Percentiles rank a stretch among this genome's conserved stretches.
Evolutionary conservation across 345 rosid genomes (phyloP).

Genomic region (Gossypium ekmanianum): DNA sequence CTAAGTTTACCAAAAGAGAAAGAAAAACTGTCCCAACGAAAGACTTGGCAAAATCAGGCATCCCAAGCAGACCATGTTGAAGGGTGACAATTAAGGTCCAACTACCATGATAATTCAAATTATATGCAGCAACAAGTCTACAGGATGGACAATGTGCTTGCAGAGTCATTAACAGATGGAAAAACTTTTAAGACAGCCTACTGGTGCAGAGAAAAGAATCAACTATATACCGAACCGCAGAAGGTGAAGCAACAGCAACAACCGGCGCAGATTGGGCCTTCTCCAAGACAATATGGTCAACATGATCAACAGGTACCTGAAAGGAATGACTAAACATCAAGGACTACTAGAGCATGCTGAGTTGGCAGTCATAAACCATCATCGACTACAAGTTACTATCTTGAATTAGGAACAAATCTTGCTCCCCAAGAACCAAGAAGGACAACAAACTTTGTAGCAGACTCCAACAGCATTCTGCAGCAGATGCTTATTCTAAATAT

Average conservation of each 20-base stretch:
- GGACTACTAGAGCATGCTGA: conserved; percentile 15
- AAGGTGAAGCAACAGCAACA: conserved; percentile 91
- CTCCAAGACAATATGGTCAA: conserved; percentile 54
- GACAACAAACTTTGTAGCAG: neutral
- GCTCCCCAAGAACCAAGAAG: neutral
- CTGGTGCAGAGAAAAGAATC: neutral
- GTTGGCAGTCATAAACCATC: neutral
- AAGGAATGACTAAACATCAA: conserved; percentile 19
- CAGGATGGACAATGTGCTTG: neutral
- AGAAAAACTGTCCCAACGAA: neutral
- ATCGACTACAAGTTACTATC: neutral
- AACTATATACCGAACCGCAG: conserved; percentile 58
- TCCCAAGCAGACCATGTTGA: neutral
- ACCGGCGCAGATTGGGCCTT: conserved; percentile 71
- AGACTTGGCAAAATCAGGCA: neutral
- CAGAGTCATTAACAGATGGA: neutral
- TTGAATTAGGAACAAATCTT: neutral
- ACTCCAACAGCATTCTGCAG: neutral
- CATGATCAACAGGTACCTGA: conserved; percentile 69
- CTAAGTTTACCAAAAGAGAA: conserved; percentile 1
- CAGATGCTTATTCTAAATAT: neutral
- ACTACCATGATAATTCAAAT: neutral
- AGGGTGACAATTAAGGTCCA: conserved; percentile 3
- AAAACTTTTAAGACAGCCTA: neutral
- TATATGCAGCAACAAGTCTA: conserved; percentile 3